Evolutionary conservation across 2,329 filamentous ascomycete species (phyloP), one percentile per base, ranked within the genome.

Genomic region (Aspergillus latus): DNA sequence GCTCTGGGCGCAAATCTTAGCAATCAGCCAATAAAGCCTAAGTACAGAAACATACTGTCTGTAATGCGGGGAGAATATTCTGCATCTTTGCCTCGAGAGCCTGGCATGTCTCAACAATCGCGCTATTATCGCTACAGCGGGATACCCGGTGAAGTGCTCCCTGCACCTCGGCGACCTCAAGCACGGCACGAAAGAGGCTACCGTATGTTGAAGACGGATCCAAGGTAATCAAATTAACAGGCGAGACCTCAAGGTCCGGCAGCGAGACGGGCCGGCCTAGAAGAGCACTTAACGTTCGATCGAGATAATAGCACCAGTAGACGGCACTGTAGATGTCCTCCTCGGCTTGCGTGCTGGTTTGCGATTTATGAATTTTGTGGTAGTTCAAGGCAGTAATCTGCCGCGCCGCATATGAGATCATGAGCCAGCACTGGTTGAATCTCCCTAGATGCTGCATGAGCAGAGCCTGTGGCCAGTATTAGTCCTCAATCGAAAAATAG

Each of bases 291-390:
- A 69, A 56, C 1, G 63, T 67, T 28, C 62, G 44, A 50, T 70
- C 67, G 5, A 68, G 56, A 32, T 66, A 68, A 42, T 64, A 69
- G 46, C 66, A 70, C 64, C 66, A 70, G 13, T 56, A 64, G 16
- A 70, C 48, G 16, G 48, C 62, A 32, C 53, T 61, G 11, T 59
- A 50, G 6, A 64, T 61, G 10, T 66, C 64, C 30, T 67, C 57
- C 9, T 66, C 55, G 2, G 21, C 3, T 6, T 55, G 47, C 13
- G 57, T 59, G 34, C 34, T 29, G 1, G 21, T 28, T 3, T 40
- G 47, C 5, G 52, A 36, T 10, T 37, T 54, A 6, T 43, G 21
- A 5, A 59, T 53, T 15, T 59, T 57, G 49, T 66, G 62, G 28
- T 65, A 70, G 6, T 62, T 63, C 8, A 69, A 34, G 32, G 62